Evolutionary conservation across 768 basidiomycete species (phyloP), one percentile per base, ranked within the genome.

Genomic region (Lactarius deliciosus): DNA sequence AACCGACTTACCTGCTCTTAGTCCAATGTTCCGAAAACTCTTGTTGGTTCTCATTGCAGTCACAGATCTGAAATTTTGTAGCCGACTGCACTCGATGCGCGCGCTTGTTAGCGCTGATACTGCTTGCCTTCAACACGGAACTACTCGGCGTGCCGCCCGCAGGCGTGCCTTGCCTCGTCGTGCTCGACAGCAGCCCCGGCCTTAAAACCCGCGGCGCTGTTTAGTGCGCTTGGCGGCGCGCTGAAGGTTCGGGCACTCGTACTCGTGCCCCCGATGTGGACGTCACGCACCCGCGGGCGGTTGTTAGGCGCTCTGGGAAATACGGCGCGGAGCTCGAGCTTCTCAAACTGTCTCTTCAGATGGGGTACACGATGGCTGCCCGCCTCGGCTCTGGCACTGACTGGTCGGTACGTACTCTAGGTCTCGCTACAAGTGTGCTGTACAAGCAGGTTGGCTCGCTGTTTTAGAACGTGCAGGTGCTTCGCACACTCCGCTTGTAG

Each of bases 251-350:
- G 63, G 28, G 56, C 72, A 20, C 57, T 67, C 9, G 66, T 68
- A 0, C 65, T 77, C 30, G 64, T 64, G 13, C 61, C 2, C 28
- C 71, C 7, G 63, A 61, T 6, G 67, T 77, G 57, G 77, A 78
- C 63, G 69, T 68, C 28, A 45, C 72, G 77, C 38, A 77, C 76
- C 16, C 64, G 75, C 2, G 76, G 75, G 63, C 71, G 75, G 64
- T 63, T 78, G 53, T 54, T 77, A 43, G 71, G 74, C 64, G 71
- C 77, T 7, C 66, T 72, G 25, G 75, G 75, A 10, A 72, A 72
- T 28, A 74, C 75, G 4, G 74, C 64, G 20, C 34, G 64, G 60
- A 43, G 53, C 70, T 78, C 50, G 73, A 74, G 55, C 59, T 78
- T 30, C 28, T 30, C 28, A 20, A 71, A 25, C 34, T 50, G 71